Conservation (phyloP, 768 basidiomycete genomes). For the Chalciporus pseudorubinellus region DNA sequence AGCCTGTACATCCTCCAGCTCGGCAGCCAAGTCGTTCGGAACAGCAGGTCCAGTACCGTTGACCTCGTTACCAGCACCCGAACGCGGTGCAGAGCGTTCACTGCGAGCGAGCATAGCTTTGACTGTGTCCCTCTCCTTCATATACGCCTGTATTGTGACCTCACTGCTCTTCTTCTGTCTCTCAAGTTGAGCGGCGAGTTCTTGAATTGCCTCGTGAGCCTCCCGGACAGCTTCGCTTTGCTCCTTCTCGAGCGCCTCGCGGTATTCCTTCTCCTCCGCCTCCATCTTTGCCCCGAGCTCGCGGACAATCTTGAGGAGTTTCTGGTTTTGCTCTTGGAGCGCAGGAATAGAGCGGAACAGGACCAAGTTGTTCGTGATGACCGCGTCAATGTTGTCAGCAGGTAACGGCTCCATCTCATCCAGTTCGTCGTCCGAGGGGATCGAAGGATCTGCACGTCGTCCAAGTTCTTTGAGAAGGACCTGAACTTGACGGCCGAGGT, state of each 20-base stretch:
- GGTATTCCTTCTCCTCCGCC: conserved; percentile 74
- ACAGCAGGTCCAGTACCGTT: conserved; percentile 22
- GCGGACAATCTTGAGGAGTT: conserved; percentile 77
- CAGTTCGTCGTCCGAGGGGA: conserved; percentile 68
- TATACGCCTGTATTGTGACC: conserved; percentile 70
- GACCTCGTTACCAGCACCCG: conserved; percentile 32
- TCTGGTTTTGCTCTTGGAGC: conserved; percentile 92
- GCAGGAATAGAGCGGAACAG: conserved; percentile 76
- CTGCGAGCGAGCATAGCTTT: conserved; percentile 67
- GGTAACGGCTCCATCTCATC: conserved; percentile 44
- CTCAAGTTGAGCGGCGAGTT: conserved; percentile 75
- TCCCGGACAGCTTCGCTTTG: conserved; percentile 80
- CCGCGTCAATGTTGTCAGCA: conserved; percentile 61
- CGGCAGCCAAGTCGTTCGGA: conserved; percentile 46
- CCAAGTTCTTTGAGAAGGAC: conserved; percentile 74
- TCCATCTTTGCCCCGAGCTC: conserved; percentile 86
- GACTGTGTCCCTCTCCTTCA: conserved; percentile 86
- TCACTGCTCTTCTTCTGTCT: conserved; percentile 70
- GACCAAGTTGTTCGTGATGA: conserved; percentile 88
- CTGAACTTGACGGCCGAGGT: conserved; percentile 84
- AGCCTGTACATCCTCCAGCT: conserved; percentile 69
- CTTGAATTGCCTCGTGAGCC: conserved; percentile 83
- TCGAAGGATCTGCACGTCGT: conserved; percentile 77
- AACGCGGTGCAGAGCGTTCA: conserved; percentile 28
- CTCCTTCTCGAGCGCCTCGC: conserved; percentile 65